phyloP scores from a whole-genome alignment of 106 monocot species.

The Agapanthus africanus region DNA sequence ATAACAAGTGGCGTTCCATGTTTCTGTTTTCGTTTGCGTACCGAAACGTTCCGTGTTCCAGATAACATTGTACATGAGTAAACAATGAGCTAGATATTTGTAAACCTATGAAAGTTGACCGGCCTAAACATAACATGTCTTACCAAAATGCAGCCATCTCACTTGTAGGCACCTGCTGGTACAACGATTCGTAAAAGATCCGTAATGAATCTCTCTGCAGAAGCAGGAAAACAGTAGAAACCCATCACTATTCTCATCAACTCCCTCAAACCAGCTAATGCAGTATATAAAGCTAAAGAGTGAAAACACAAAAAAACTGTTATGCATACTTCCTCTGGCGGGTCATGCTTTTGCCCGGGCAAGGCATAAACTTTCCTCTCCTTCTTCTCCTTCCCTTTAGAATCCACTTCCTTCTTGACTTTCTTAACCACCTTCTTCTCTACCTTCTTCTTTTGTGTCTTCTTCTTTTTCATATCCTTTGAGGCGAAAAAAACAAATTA shows the following conservation, averaged over 20 bases:
- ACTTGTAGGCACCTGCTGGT: constrained; percentile 70
- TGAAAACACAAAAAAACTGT: neutral
- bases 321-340: constrained; percentile 55
- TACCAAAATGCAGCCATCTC: constrained; percentile 88
- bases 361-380: constrained; percentile 64
- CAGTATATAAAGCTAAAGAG: too few relatives aligned
- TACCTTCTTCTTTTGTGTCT: neutral
- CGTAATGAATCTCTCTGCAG: constrained; percentile 85
- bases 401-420: constrained; percentile 5
- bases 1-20: too few relatives aligned
- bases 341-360: constrained; percentile 91
- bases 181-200: constrained; percentile 84
- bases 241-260: neutral
- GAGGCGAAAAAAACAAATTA: neutral
- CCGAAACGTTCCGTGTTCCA: too few relatives aligned
- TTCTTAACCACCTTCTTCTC: constrained; percentile 4
- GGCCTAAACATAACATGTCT: too few relatives aligned
- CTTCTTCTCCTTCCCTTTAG: constrained; percentile 25
- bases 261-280: neutral
- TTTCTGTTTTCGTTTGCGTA: too few relatives aligned
- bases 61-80: too few relatives aligned
- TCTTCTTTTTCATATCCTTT: constrained; percentile 6
- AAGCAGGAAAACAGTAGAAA: neutral
- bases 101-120: too few relatives aligned
- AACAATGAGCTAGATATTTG: too few relatives aligned